These are phyloP conservation scores for Aspergillus hortae DNA, from an alignment of 2,329 filamentous ascomycete genomes.

Conservation along the genomic window DNA sequence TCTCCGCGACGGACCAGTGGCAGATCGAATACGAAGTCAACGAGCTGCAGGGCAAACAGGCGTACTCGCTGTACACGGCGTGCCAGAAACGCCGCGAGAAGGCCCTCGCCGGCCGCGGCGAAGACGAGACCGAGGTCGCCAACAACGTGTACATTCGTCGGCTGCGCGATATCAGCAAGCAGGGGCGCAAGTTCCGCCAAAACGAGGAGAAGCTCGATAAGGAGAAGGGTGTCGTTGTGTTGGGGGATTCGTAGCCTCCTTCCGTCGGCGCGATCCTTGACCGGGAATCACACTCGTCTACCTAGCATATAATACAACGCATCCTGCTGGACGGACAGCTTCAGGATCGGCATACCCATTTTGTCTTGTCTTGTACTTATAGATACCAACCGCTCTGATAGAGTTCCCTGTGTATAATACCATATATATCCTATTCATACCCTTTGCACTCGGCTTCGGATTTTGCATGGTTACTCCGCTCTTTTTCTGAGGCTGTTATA, in stretches of 20 bases:
- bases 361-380: background rate
- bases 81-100: constrained; percentile 56
- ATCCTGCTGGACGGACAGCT: too few relatives aligned
- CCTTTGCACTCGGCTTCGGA: background rate
- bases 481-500: too few relatives aligned
- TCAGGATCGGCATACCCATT: background rate
- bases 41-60: constrained; percentile 52
- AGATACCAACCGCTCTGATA: background rate
- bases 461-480: too few relatives aligned
- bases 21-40: constrained; percentile 72
- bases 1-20: constrained; percentile 57
- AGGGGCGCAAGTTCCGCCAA: constrained; percentile 59
- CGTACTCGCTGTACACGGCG: constrained; percentile 52
- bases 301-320: too few relatives aligned
- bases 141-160: constrained; percentile 43
- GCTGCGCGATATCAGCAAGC: constrained; percentile 43
- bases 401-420: background rate
- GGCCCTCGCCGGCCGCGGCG: constrained; percentile 34
- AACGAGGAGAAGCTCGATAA: constrained; percentile 53
- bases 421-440: background rate
- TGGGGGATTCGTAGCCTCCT: constrained; percentile 9
- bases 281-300: background rate
- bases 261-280: background rate
- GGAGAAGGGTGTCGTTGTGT: constrained; percentile 35
- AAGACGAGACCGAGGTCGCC: constrained; percentile 42